Conservation (phyloP, 2,329 filamentous ascomycete species). For the Trichoderma hamatum region DNA sequence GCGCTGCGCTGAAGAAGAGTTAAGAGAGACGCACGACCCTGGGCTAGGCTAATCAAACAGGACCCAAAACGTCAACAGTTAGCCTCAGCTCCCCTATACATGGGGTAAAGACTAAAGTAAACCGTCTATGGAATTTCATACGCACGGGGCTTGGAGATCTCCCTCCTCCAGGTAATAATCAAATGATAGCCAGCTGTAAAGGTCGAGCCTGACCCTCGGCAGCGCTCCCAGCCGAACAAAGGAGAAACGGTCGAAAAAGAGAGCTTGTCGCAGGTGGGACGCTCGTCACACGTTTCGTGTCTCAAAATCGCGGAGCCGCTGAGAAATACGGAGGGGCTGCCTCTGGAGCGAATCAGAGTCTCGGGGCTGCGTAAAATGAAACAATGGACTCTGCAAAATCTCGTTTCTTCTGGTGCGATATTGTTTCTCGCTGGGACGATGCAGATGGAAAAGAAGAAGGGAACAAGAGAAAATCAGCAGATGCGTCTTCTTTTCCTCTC, state of each 20-base stretch:
- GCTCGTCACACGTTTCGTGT: constrained; percentile 26
- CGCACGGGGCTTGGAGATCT: constrained; percentile 1
- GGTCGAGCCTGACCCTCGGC: neutral
- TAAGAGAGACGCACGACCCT: neutral
- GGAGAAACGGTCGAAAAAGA: neutral
- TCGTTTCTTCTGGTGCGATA: neutral
- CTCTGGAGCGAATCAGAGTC: too few relatives aligned
- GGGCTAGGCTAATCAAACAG: constrained; percentile 3
- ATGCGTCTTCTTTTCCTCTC: neutral
- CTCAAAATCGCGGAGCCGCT: constrained; percentile 16
- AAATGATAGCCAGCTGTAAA: neutral
- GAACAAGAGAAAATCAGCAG: neutral
- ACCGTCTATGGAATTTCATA: neutral
- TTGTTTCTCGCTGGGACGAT: neutral
- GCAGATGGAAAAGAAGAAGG: neutral
- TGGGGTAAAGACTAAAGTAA: neutral
- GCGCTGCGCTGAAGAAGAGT: constrained; percentile 2
- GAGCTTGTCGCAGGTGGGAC: constrained; percentile 22
- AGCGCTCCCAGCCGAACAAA: neutral
- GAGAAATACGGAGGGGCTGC: constrained; percentile 1
- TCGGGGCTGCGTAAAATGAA: neutral
- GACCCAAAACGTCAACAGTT: neutral
- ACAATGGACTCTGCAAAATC: neutral
- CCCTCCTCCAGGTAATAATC: neutral
- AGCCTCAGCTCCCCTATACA: constrained; percentile 3